Conservation (phyloP, 1,284 basidiomycete species). For the Rhodotorula sp. region DNA sequence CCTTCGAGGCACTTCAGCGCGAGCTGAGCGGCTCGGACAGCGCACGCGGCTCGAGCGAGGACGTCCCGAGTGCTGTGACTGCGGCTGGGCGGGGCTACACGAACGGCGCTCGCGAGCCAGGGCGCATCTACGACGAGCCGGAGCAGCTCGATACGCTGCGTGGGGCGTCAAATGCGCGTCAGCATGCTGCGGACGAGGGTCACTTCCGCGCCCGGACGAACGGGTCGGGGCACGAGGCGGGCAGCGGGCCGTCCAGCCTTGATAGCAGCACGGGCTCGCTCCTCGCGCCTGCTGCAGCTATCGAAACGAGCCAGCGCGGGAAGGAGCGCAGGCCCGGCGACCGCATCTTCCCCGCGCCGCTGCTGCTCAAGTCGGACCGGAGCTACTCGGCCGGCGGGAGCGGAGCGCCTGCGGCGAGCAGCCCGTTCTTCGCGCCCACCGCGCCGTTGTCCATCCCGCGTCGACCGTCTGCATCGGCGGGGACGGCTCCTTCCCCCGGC, state of each 20-base stretch:
- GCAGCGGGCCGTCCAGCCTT: not conserved
- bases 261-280: not conserved
- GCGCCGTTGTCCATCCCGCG: slow-evolving; percentile 26
- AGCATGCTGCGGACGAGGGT: not conserved
- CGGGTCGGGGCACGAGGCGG: not conserved
- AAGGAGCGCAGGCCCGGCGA: slow-evolving; percentile 6
- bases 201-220: not conserved
- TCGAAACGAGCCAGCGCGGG: not conserved
- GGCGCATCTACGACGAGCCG: slow-evolving; percentile 7
- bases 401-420: not conserved
- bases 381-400: slow-evolving; percentile 5
- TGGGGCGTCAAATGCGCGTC: not conserved
- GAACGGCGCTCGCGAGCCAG: slow-evolving; percentile 3
- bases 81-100: not conserved
- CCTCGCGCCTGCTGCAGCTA: not conserved
- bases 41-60: not conserved
- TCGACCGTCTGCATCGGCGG: slow-evolving; percentile 13
- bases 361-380: slow-evolving; percentile 27
- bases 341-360: slow-evolving; percentile 38
- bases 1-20: slow-evolving; percentile 32
- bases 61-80: not conserved
- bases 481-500: too few species aligned
- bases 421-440: slow-evolving; percentile 11
- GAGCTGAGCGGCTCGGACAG: slow-evolving; percentile 21
- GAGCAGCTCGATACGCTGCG: slow-evolving; percentile 15